A percentile compares a stretch with the other conserved stretches of the same genome.
These are phyloP conservation scores for Mycena sp. DNA, from an alignment of 1,284 basidiomycete genomes.

Conservation along the genomic window DNA sequence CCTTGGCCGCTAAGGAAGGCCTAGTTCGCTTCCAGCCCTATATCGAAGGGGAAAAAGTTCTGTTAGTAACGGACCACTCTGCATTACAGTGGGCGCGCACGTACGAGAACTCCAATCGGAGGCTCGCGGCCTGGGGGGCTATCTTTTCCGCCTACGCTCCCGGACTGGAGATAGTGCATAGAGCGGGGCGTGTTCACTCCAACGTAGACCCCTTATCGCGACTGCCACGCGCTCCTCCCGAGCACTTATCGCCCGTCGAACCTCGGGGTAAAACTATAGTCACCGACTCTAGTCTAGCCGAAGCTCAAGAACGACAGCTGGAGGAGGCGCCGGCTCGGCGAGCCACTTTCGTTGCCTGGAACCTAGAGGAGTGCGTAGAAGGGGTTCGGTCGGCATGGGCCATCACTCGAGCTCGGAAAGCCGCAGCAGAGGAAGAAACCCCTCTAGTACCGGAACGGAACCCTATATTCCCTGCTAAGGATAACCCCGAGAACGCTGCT, in stretches of 20 bases:
- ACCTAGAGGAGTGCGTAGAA: background rate
- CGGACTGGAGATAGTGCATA: background rate
- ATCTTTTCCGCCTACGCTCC: background rate
- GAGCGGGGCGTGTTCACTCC: background rate
- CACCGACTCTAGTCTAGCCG: background rate
- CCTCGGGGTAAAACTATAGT: background rate
- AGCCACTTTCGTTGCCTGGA: background rate
- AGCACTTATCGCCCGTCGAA: background rate
- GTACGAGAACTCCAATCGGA: no score
- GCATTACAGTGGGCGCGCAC: no score
- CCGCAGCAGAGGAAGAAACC: background rate
- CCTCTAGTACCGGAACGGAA: no score
- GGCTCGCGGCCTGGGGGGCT: background rate
- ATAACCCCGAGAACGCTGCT: background rate
- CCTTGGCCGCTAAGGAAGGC: no score
- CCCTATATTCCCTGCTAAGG: no score
- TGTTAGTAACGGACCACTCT: no score
- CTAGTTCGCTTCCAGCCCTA: no score
- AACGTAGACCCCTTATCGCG: background rate
- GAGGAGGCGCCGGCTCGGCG: background rate
- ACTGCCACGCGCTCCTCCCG: background rate
- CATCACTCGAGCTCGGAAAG: background rate
- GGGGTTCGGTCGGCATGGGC: background rate
- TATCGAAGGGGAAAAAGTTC: no score
- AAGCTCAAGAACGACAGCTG: background rate